A percentile compares a stretch with the other conserved stretches of the same genome.
Evolutionary conservation across 169 alveolate genomes (phyloP).

Genomic region (Plasmodium fragile): DNA sequence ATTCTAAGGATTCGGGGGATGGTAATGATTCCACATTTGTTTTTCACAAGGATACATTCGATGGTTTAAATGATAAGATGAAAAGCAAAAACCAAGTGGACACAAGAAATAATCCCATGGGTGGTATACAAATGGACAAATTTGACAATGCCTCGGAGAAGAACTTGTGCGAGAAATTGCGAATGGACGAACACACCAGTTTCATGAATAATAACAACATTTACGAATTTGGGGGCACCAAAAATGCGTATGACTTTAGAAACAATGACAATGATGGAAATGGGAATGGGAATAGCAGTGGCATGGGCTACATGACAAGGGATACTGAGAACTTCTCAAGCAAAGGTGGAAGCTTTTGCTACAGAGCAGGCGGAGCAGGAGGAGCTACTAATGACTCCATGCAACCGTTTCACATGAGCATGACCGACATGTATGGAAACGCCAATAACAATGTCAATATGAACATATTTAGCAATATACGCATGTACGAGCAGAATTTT

Average conservation of each 20-base stretch:
- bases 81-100: conserved; percentile 42
- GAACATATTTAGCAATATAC: conserved; percentile 37
- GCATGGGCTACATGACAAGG: conserved; percentile 11
- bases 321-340: neutral
- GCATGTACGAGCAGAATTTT: conserved; percentile 14
- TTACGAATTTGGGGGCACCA: conserved; percentile 14
- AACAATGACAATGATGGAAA: neutral
- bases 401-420: conserved; percentile 36
- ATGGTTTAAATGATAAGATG: conserved; percentile 21
- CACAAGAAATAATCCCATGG: conserved; percentile 4
- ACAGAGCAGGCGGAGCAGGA: conserved; percentile 2
- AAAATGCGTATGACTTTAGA: conserved; percentile 5
- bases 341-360: neutral
- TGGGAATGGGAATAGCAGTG: neutral
- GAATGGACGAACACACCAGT: conserved; percentile 13
- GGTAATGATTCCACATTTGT: conserved; percentile 19
- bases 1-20: conserved; percentile 38
- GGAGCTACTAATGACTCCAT: conserved; percentile 5
- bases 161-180: neutral
- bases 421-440: conserved; percentile 26
- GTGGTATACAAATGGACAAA: neutral
- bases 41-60: conserved; percentile 35
- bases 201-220: neutral
- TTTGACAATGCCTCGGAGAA: neutral
- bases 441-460: conserved; percentile 13